A percentile compares a stretch with the other conserved stretches of the same genome.
Conservation (phyloP, 1,139 yeast genomes). For the Pichia sp. region DNA sequence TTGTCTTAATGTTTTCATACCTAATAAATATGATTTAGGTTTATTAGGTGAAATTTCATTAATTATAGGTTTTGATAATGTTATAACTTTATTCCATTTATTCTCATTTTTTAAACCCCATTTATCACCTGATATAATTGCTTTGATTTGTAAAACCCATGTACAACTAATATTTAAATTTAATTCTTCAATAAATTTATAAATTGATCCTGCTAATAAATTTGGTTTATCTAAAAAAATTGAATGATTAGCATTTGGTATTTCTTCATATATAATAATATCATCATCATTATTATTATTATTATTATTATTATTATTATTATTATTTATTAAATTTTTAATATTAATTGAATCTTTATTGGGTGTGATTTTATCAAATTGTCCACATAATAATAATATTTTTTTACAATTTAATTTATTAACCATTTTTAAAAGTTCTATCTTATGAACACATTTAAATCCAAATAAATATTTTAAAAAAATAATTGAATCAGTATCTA, state of each 20-base stretch:
- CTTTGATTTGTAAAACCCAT: slow-evolving; percentile 38
- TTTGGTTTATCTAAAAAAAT: slow-evolving; percentile 60
- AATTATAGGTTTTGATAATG: slow-evolving; percentile 41
- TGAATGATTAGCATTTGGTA: slow-evolving; percentile 62
- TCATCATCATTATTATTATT: slow-evolving; percentile 12
- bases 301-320: slow-evolving; percentile 13
- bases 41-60: slow-evolving; percentile 28
- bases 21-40: slow-evolving; percentile 48
- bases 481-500: slow-evolving; percentile 52
- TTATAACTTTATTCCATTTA: slow-evolving; percentile 58
- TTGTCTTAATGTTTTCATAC: slow-evolving; percentile 71
- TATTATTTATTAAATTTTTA: slow-evolving; percentile 16
- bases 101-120: slow-evolving; percentile 75
- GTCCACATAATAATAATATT: slow-evolving; percentile 38
- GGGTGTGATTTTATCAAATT: slow-evolving; percentile 53
- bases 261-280: slow-evolving; percentile 26
- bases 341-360: slow-evolving; percentile 28
- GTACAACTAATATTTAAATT: slow-evolving; percentile 37
- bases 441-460: slow-evolving; percentile 37
- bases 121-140: slow-evolving; percentile 58
- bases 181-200: slow-evolving; percentile 46
- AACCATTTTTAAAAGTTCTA: slow-evolving; percentile 35
- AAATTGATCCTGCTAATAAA: slow-evolving; percentile 53
- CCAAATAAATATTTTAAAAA: slow-evolving; percentile 51
- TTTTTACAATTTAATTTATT: slow-evolving; percentile 2